phyloP scores from a whole-genome alignment of 2,329 filamentous ascomycete genomes.

The Aureobasidium sp. region DNA sequence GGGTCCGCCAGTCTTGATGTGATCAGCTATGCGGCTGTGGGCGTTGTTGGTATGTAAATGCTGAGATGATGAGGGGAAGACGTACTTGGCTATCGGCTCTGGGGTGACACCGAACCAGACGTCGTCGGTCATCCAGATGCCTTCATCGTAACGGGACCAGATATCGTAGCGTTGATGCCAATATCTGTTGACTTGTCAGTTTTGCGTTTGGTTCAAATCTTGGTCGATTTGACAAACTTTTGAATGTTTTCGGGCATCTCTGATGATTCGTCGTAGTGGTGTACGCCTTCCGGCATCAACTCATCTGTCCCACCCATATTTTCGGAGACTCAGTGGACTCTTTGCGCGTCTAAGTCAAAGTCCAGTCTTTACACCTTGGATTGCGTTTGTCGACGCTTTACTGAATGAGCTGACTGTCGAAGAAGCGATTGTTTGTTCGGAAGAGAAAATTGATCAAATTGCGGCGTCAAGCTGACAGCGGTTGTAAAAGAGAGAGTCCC shows the following conservation, averaged over 20 bases:
- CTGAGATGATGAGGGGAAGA: too few relatives aligned
- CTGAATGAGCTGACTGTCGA: neutral
- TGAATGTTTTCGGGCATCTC: conserved; percentile 77
- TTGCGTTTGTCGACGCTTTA: neutral
- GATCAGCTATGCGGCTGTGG: conserved; percentile 67
- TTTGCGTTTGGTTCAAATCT: neutral
- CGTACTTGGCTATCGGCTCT: conserved; percentile 75
- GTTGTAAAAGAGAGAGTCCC: too few relatives aligned
- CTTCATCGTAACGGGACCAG: conserved; percentile 79
- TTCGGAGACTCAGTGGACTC: too few relatives aligned
- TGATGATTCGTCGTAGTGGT: conserved; percentile 62
- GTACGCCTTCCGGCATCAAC: conserved; percentile 34
- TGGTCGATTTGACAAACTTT: conserved; percentile 50
- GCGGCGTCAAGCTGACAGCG: too few relatives aligned
- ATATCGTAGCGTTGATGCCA: conserved; percentile 86
- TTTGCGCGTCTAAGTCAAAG: neutral
- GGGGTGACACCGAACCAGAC: conserved; percentile 97
- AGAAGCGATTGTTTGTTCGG: neutral
- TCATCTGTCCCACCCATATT: neutral
- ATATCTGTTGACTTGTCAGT: conserved; percentile 50
- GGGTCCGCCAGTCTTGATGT: conserved; percentile 53
- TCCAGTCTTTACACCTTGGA: neutral
- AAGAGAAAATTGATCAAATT: too few relatives aligned
- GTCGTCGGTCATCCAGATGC: conserved; percentile 82
- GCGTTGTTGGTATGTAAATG: too few relatives aligned